Percentiles rank a stretch among this genome's conserved stretches.
phyloP scores from a whole-genome alignment of 352 stramenopile species.

The Phytophthora citricola region DNA sequence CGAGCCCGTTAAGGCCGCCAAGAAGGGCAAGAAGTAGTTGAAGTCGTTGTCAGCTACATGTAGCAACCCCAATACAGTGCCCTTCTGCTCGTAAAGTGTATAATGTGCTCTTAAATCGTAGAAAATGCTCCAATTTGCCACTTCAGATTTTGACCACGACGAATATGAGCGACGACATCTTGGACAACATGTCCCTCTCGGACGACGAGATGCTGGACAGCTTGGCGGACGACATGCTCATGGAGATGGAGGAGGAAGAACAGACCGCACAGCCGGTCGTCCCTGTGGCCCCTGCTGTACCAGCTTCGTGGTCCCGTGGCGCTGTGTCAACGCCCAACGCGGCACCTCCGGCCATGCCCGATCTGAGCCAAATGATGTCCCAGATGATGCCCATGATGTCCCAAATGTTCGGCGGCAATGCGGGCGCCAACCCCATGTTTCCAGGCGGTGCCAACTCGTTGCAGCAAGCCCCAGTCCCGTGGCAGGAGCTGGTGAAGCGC shows the following conservation, averaged over 20 bases:
- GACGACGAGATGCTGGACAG: conserved; percentile 87
- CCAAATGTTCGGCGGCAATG: conserved; percentile 68
- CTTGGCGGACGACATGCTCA: conserved; percentile 83
- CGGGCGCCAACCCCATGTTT: conserved; percentile 36
- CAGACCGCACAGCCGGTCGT: conserved; percentile 1
- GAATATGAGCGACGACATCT: conserved; percentile 74
- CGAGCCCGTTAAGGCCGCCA: conserved; percentile 65
- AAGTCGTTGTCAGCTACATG: not conserved
- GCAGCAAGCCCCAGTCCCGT: conserved; percentile 49
- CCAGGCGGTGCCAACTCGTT: conserved; percentile 30
- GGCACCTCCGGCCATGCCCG: conserved; percentile 46
- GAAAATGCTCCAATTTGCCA: conserved; percentile 2
- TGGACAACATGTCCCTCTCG: conserved; percentile 86
- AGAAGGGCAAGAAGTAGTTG: conserved; percentile 50
- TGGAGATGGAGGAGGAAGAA: conserved; percentile 63
- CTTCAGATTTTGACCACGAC: conserved; percentile 1
- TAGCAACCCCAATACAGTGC: conserved; percentile 6
- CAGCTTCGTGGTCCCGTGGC: conserved; percentile 38
- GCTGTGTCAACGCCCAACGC: conserved; percentile 11
- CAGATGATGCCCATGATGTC: conserved; percentile 92
- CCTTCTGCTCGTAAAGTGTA: conserved; percentile 16
- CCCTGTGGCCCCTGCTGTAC: conserved; percentile 27
- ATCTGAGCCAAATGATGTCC: conserved; percentile 84
- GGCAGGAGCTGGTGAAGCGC: conserved; percentile 75
- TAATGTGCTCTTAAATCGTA: conserved; percentile 7